phyloP scores from a whole-genome alignment of 805 yeast genomes.

The Kurtzmaniella cleridarum region DNA sequence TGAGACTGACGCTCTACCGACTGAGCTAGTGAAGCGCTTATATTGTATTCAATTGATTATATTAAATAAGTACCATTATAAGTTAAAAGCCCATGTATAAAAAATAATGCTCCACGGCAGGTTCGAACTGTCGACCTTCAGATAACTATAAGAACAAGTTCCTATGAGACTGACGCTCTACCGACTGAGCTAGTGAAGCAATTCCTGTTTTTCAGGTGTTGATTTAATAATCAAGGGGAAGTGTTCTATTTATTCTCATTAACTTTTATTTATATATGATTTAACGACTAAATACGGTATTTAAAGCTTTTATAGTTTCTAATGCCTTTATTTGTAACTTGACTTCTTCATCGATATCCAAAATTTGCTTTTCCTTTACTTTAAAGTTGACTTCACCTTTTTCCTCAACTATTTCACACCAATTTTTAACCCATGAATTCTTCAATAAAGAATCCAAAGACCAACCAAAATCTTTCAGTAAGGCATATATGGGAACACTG shows the following conservation, averaged over 20 bases:
- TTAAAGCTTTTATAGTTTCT: neutral
- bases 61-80: no score
- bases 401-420: constrained; percentile 2
- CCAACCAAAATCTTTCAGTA: constrained; percentile 7
- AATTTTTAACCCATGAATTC: constrained; percentile 1
- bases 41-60: no score
- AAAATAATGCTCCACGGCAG: constrained; percentile 37
- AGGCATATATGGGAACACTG: constrained; percentile 8
- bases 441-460: neutral
- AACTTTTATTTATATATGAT: neutral
- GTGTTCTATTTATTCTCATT: no score
- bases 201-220: no score
- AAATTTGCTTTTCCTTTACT: neutral
- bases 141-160: constrained; percentile 1
- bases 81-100: no score
- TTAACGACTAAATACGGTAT: neutral
- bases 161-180: constrained; percentile 25
- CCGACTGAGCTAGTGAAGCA: constrained; percentile 24
- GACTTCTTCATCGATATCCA: neutral
- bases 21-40: constrained; percentile 21
- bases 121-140: constrained; percentile 36
- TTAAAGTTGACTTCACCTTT: constrained; percentile 4
- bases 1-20: constrained; percentile 26
- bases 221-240: no score
- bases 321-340: neutral